Conservation (phyloP, 192 early-diverging fungal genomes). For the Mortierella hygrophila region DNA sequence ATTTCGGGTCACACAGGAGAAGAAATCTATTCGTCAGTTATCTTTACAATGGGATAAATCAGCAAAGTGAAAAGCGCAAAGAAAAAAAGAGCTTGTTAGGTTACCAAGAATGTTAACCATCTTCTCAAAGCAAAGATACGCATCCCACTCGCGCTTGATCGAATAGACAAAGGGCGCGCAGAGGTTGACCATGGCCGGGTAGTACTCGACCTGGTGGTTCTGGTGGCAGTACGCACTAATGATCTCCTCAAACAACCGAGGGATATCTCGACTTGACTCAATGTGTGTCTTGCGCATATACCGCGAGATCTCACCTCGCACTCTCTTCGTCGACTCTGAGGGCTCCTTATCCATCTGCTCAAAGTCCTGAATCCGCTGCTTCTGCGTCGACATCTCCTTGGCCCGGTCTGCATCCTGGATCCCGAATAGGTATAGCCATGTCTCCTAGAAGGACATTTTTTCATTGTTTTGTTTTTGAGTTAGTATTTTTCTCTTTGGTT, state of each 20-base stretch:
- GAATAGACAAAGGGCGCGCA: conserved; percentile 87
- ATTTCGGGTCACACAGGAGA: background rate
- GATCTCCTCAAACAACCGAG: conserved; percentile 79
- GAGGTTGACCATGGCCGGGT: conserved; percentile 76
- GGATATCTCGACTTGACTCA: conserved; percentile 35
- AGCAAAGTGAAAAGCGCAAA: too few species aligned
- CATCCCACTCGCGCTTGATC: conserved; percentile 77
- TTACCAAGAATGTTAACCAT: conserved; percentile 77
- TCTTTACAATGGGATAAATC: background rate
- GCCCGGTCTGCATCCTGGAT: conserved; percentile 33
- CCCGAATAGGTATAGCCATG: conserved; percentile 36
- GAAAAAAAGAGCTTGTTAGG: background rate
- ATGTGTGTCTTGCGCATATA: conserved; percentile 60
- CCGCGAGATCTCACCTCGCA: conserved; percentile 81
- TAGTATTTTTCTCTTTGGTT: background rate
- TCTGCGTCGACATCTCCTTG: conserved; percentile 33
- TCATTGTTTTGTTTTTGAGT: background rate
- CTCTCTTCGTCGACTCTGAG: conserved; percentile 73
- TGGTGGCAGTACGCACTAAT: conserved; percentile 85
- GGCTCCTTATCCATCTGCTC: conserved; percentile 73
- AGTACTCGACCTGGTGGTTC: conserved; percentile 81
- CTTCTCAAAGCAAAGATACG: conserved; percentile 85
- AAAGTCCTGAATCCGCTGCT: conserved; percentile 30
- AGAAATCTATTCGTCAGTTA: background rate
- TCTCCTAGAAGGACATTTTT: conserved; percentile 20